phyloP scores from a whole-genome alignment of 495 filamentous ascomycete species.

The Podospora australis region DNA sequence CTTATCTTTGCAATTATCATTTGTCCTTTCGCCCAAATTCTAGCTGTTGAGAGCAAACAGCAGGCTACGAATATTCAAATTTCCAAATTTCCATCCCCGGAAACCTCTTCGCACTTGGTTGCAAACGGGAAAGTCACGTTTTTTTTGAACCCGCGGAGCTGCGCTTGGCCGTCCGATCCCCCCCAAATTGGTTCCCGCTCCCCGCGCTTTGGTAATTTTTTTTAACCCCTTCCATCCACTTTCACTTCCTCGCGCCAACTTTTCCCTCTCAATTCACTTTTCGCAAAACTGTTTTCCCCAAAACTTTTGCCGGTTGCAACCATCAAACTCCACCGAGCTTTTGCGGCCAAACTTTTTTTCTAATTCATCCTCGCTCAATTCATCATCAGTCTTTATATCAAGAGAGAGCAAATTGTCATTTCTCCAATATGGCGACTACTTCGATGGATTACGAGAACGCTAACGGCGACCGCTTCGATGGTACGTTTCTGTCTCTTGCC shows the following conservation, averaged over 20 bases:
- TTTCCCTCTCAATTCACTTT: not conserved
- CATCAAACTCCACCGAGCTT: constrained; percentile 3
- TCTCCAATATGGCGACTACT: constrained; percentile 47
- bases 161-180: not conserved
- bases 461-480: constrained; percentile 73
- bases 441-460: constrained; percentile 83
- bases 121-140: not conserved
- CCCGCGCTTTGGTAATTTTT: constrained; percentile 6
- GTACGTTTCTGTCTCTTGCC: constrained; percentile 44
- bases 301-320: constrained; percentile 1
- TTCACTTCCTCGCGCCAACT: not conserved
- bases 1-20: too few species aligned
- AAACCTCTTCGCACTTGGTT: not conserved
- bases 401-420: constrained; percentile 2
- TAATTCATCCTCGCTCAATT: not conserved
- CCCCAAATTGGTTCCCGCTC: not conserved
- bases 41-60: too few species aligned
- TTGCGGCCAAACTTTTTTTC: not conserved
- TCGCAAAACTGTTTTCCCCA: not conserved
- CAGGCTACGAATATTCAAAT: too few species aligned
- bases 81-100: too few species aligned
- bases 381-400: not conserved
- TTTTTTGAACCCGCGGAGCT: too few species aligned
- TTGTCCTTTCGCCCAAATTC: too few species aligned
- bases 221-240: not conserved